Evolutionary conservation across 306 rosid genomes (phyloP).

Genomic region (Dicorynia guianensis): DNA sequence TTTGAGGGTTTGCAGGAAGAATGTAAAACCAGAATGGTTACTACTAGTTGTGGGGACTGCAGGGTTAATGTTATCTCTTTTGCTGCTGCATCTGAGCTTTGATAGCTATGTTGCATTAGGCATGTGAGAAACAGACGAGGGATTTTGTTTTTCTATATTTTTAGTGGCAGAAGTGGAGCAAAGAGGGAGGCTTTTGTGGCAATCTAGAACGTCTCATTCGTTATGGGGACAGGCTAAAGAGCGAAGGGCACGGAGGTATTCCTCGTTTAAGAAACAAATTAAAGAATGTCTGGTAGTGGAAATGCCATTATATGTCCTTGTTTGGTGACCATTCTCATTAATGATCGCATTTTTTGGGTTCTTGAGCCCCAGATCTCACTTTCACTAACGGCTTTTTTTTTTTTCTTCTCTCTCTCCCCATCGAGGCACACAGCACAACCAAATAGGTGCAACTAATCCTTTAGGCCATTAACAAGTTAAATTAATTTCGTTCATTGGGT

Average conservation of each 20-base stretch:
- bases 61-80: neutral
- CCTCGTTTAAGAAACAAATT: constrained; percentile 44
- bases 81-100: constrained; percentile 19
- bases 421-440: constrained; percentile 44
- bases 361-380: constrained; percentile 49
- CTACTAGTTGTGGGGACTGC: constrained; percentile 46
- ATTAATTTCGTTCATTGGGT: constrained; percentile 5
- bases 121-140: neutral
- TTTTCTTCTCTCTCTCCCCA: neutral
- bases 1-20: constrained; percentile 44
- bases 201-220: constrained; percentile 45
- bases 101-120: constrained; percentile 52
- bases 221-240: neutral
- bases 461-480: neutral
- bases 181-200: constrained; percentile 25
- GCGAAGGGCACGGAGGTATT: neutral
- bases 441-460: constrained; percentile 35
- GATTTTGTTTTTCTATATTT: constrained; percentile 19
- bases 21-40: constrained; percentile 47
- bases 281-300: constrained; percentile 56
- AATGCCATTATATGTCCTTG: constrained; percentile 40
- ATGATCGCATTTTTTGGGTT: constrained; percentile 67
- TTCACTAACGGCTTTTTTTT: neutral
- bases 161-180: constrained; percentile 3
- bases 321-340: constrained; percentile 47